Evolutionary conservation across 2,329 filamentous ascomycete species (phyloP).

Genomic region (Leptodontidium sp.): DNA sequence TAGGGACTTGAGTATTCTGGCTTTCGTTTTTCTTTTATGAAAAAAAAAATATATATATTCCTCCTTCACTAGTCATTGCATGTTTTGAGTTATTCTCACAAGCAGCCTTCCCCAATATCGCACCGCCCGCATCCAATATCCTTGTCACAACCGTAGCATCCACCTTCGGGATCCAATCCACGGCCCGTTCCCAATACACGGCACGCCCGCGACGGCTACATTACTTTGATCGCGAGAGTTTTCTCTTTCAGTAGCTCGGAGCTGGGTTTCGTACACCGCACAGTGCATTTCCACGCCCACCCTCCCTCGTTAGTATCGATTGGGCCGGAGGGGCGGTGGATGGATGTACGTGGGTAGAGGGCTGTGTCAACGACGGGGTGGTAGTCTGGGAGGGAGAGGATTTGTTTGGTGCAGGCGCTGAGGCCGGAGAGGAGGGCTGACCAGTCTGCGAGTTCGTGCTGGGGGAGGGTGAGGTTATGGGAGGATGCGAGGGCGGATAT

Average conservation of each 20-base stretch:
- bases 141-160: constrained; percentile 39
- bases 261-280: constrained; percentile 36
- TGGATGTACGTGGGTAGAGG: constrained; percentile 39
- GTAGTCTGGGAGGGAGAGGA: constrained; percentile 37
- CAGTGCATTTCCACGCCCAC: constrained; percentile 55
- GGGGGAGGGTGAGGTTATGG: constrained; percentile 33
- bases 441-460: constrained; percentile 34
- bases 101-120: constrained; percentile 39
- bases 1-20: background rate
- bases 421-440: constrained; percentile 35
- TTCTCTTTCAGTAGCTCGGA: constrained; percentile 32
- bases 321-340: constrained; percentile 32
- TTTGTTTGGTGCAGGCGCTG: constrained; percentile 39
- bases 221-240: constrained; percentile 40
- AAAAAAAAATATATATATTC: no score
- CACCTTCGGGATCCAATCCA: constrained; percentile 37
- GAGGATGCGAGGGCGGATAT: constrained; percentile 30
- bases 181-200: constrained; percentile 39
- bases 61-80: no score
- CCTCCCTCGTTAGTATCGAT: constrained; percentile 34
- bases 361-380: constrained; percentile 31
- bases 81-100: constrained; percentile 32
- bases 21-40: no score
- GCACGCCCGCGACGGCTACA: constrained; percentile 38
- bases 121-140: constrained; percentile 38